Evolutionary conservation across 805 yeast genomes (phyloP).

Genomic region (Sugiyamaella smithiae): DNA sequence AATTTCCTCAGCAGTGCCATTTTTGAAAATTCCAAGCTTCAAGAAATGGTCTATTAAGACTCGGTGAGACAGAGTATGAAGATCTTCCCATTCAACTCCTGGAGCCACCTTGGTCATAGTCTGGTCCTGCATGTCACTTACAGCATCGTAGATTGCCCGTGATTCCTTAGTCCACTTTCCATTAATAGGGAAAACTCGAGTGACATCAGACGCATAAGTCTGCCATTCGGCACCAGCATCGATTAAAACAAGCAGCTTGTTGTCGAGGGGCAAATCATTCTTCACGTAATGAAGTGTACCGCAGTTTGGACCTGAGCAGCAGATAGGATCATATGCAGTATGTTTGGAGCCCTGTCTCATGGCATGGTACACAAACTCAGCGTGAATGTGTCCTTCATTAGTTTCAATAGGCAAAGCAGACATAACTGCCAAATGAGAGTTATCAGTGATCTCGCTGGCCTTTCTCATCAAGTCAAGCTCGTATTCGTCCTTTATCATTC

Average conservation of each 20-base stretch:
- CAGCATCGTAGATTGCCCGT: slow-evolving; percentile 73
- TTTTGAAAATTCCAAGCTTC: slow-evolving; percentile 70
- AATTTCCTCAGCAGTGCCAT: slow-evolving; percentile 59
- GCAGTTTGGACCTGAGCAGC: slow-evolving; percentile 90
- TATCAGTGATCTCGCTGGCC: slow-evolving; percentile 83
- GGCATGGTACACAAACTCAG: slow-evolving; percentile 91
- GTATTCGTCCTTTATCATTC: slow-evolving; percentile 78
- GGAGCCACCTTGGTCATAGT: slow-evolving; percentile 75
- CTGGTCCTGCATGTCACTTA: slow-evolving; percentile 73
- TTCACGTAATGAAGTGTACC: slow-evolving; percentile 87
- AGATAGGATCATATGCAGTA: slow-evolving; percentile 91
- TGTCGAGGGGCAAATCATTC: slow-evolving; percentile 63
- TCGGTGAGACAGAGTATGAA: slow-evolving; percentile 77
- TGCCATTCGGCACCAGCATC: slow-evolving; percentile 99
- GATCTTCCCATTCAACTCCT: slow-evolving; percentile 80
- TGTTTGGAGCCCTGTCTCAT: slow-evolving; percentile 89
- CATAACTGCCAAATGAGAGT: slow-evolving; percentile 89
- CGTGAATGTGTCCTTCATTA: slow-evolving; percentile 90
- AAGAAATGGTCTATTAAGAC: slow-evolving; percentile 70
- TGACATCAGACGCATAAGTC: slow-evolving; percentile 89
- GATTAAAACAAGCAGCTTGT: slow-evolving; percentile 66
- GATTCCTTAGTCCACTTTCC: slow-evolving; percentile 92
- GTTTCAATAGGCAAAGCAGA: slow-evolving; percentile 81
- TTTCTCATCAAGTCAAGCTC: slow-evolving; percentile 74
- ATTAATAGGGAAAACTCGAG: slow-evolving; percentile 88